Conservation (phyloP, 139 green algal genomes). For the Asterochloris erici region DNA sequence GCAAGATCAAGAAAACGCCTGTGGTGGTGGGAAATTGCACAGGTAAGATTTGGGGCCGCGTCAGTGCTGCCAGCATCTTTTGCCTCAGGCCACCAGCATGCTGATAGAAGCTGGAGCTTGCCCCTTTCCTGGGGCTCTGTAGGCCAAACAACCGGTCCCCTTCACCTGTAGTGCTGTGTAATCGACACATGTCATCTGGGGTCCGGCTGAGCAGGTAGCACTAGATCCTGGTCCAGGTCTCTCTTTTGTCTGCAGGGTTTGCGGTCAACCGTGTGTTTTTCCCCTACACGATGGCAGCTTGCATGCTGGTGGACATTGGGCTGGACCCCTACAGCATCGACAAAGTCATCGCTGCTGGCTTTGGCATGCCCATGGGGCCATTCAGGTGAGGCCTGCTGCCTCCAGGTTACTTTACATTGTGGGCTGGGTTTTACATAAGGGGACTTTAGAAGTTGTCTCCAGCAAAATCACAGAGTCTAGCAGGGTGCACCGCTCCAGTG, state of each 20-base stretch:
- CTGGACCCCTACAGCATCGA: constrained; percentile 89
- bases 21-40: constrained; percentile 99
- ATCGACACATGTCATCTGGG: too few species aligned
- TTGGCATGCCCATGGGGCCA: constrained; percentile 99
- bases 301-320: constrained; percentile 87
- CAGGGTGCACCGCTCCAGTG: neutral
- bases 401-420: neutral
- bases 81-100: too few species aligned
- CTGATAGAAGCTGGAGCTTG: too few species aligned
- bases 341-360: constrained; percentile 72
- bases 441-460: neutral
- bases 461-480: neutral
- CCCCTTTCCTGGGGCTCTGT: too few species aligned
- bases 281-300: constrained; percentile 94
- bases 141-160: too few species aligned
- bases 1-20: constrained; percentile 95
- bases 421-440: too few species aligned
- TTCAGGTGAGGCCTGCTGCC: constrained; percentile 60
- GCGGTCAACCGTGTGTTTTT: constrained; percentile 99
- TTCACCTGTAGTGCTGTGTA: too few species aligned
- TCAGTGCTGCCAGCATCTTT: too few species aligned
- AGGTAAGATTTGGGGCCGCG: too few species aligned
- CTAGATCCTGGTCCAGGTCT: too few species aligned
- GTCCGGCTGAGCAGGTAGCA: too few species aligned
- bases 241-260: constrained; percentile 62